These are phyloP conservation scores for Pichia sp. DNA, from an alignment of 1,139 yeast genomes.

Conservation along the genomic window DNA sequence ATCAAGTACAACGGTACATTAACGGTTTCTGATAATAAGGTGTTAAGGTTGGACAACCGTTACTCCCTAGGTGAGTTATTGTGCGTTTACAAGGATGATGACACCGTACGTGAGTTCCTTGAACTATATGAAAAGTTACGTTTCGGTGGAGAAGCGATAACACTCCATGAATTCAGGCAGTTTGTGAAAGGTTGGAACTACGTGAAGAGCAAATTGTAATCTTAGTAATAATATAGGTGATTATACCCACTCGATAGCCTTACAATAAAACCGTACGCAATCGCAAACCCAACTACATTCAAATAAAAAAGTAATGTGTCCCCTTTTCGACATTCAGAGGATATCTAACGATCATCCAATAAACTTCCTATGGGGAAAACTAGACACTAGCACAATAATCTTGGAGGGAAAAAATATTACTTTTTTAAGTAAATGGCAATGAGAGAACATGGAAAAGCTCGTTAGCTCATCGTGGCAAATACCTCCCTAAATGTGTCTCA, in stretches of 20 bases:
- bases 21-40: slow-evolving; percentile 30
- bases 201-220: slow-evolving; percentile 16
- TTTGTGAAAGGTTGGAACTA: slow-evolving; percentile 39
- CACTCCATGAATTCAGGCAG: slow-evolving; percentile 51
- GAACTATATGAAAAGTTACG: slow-evolving; percentile 62
- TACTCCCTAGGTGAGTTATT: slow-evolving; percentile 44
- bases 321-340: slow-evolving; percentile 58
- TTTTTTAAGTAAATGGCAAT: slow-evolving; percentile 48
- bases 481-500: slow-evolving; percentile 42
- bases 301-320: slow-evolving; percentile 32
- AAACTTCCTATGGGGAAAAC: slow-evolving; percentile 54
- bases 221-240: too few species aligned
- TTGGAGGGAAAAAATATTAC: slow-evolving; percentile 38
- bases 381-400: slow-evolving; percentile 28
- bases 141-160: slow-evolving; percentile 58
- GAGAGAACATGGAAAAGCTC: slow-evolving; percentile 54
- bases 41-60: slow-evolving; percentile 34
- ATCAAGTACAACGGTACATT: slow-evolving; percentile 37
- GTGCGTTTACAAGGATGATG: slow-evolving; percentile 15
- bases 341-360: slow-evolving; percentile 40
- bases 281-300: too few species aligned
- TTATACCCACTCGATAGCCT: too few species aligned
- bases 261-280: too few species aligned
- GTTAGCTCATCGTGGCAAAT: slow-evolving; percentile 67
- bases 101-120: slow-evolving; percentile 34